Conservation (phyloP, 2,329 filamentous ascomycete species). For the Pleurostoma richardsiae region DNA sequence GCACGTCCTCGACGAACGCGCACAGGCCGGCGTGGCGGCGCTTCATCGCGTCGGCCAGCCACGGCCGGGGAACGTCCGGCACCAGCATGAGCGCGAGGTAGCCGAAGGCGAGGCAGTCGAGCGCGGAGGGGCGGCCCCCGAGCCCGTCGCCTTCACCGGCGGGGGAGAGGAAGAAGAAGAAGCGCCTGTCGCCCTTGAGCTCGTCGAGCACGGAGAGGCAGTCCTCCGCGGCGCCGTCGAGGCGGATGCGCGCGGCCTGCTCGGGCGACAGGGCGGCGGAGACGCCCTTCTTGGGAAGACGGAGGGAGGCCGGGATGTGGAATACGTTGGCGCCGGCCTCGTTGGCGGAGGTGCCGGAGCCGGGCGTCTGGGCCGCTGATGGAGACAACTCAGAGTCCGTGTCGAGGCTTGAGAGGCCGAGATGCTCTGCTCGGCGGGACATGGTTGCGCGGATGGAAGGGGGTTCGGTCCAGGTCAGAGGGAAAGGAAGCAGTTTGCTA, state of each 20-base stretch:
- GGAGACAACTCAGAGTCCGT: conserved; percentile 30
- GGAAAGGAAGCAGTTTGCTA: conserved; percentile 74
- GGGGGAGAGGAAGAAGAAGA: conserved; percentile 38
- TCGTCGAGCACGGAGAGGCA: conserved; percentile 68
- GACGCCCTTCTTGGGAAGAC: conserved; percentile 50
- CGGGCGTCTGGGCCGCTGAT: conserved; percentile 15
- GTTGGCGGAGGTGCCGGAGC: conserved; percentile 18
- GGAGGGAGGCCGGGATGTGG: conserved; percentile 39
- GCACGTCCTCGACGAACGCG: conserved; percentile 14
- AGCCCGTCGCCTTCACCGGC: conserved; percentile 11
- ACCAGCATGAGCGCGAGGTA: conserved; percentile 70
- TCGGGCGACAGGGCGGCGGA: conserved; percentile 62
- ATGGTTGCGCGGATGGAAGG: conserved; percentile 67
- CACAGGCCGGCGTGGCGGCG: conserved; percentile 12
- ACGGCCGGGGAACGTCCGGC: conserved; percentile 26
- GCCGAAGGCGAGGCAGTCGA: conserved; percentile 78
- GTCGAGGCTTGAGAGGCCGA: conserved; percentile 65
- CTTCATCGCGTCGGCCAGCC: conserved; percentile 20
- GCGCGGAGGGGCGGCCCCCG: conserved; percentile 40
- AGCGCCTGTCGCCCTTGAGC: conserved; percentile 50
- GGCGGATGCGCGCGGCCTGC: conserved; percentile 67
- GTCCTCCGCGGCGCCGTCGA: conserved; percentile 66
- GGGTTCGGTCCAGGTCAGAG: conserved; percentile 82
- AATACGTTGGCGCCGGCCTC: conserved; percentile 21
- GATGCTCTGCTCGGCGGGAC: conserved; percentile 61